Percentiles rank a stretch among this genome's conserved stretches.
phyloP scores from a whole-genome alignment of 495 filamentous ascomycete genomes.

The Tuber calosporum region DNA sequence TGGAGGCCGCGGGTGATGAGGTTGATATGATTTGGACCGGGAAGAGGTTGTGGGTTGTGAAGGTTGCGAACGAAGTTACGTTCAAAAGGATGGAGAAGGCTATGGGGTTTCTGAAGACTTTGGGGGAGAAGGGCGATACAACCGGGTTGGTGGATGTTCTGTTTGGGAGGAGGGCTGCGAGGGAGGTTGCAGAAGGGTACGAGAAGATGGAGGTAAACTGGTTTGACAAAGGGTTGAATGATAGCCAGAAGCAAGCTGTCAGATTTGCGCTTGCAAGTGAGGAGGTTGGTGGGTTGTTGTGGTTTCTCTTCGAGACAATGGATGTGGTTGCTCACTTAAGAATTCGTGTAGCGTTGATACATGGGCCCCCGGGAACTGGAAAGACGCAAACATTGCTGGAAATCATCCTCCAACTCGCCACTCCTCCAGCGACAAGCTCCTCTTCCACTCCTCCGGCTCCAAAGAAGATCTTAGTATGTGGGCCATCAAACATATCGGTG shows the following conservation, averaged over 20 bases:
- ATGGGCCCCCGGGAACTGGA: slow-evolving; percentile 92
- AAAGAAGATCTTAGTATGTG: slow-evolving; percentile 78
- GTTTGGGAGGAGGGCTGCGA: slow-evolving; percentile 64
- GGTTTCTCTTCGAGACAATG: neutral
- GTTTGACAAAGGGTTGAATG: slow-evolving; percentile 72
- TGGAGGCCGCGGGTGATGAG: slow-evolving; percentile 59
- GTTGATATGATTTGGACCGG: slow-evolving; percentile 47
- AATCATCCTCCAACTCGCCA: slow-evolving; percentile 77
- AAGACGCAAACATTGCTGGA: slow-evolving; percentile 98
- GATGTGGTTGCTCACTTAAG: neutral
- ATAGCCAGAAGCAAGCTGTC: slow-evolving; percentile 85
- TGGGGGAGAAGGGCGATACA: slow-evolving; percentile 49
- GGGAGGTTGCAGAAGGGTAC: slow-evolving; percentile 47
- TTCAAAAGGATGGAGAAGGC: slow-evolving; percentile 80
- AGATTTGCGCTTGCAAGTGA: slow-evolving; percentile 72
- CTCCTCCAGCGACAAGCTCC: slow-evolving; percentile 20
- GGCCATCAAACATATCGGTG: slow-evolving; percentile 90
- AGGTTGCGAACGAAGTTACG: slow-evolving; percentile 92
- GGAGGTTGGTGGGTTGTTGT: slow-evolving; percentile 52
- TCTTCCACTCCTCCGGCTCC: slow-evolving; percentile 46
- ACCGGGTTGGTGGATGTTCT: slow-evolving; percentile 71
- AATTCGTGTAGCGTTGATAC: slow-evolving; percentile 60
- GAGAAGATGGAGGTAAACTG: slow-evolving; percentile 56
- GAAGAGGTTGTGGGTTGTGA: slow-evolving; percentile 59
- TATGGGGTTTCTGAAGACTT: slow-evolving; percentile 67